Evolutionary conservation across 1,139 yeast genomes (phyloP), one percentile per base, ranked within the genome.

Genomic region (Lodderomyces theae): DNA sequence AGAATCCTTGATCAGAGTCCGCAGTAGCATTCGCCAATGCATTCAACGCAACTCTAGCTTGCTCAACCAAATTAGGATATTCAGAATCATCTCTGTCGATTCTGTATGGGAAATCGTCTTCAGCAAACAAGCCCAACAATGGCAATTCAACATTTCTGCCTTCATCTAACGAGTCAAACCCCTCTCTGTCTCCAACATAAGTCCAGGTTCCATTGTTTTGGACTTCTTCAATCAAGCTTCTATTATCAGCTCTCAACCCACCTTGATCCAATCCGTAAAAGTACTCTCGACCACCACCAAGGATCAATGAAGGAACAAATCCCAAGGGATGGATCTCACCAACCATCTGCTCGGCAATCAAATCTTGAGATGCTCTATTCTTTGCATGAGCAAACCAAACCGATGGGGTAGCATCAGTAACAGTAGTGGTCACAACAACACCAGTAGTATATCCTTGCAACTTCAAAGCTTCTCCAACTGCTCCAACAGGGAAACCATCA

Each of bases 241-340:
- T 66, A 19, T 70, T 71, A 59, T 88, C 96, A 11, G 61, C 58
- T 55, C 96, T 79, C 51, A 89, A 80, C 10, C 95, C 90, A 12
- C 68, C 72, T 17, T 61, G 62, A 9, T 49, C 35, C 22, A 45
- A 45, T 2, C 85, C 80, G 47, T 79, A 67, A 61, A 79, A 88
- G 57, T 81, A 87, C 50, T 92, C 81, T 57, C 90, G 74, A 21
- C 97, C 97, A 42, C 97, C 96, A 39, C 96, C 97, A 52, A 88
- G 75, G 63, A 88, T 75, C 56, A 88, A 71, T 59, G 88, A 96
- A 4, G 85, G 90, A 55, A 76, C 73, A 46, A 81, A 70, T 5
- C 95, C 95, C 43, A 86, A 67, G 0, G 89, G 85, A 51, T 82
- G 52, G 10, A 28, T 28, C 51, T 45, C 79, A 21, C 95, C 96